Evolutionary conservation across 805 yeast species (phyloP), one percentile per base, ranked within the genome.

Genomic region (Teunomyces atbi): DNA sequence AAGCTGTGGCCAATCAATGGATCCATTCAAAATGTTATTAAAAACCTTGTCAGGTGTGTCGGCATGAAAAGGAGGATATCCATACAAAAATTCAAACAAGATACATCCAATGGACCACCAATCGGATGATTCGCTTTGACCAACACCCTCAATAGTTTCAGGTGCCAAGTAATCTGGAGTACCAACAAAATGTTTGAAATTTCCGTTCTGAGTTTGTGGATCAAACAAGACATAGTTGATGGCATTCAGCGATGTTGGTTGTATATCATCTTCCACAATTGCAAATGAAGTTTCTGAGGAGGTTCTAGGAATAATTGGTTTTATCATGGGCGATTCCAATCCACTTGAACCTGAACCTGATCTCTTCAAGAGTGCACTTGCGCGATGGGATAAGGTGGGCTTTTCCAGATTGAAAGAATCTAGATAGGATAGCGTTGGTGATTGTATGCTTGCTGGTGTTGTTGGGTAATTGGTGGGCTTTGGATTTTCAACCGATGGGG

Each of bases 21-120:
- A 74, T 3, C 92, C 83, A 15, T 66, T 73, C 45, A 90, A 69
- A 42, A 95, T 92, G 52, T 90, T 90, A 45, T 82, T 79, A 62
- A 94, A 94, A 0, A 94, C 96, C 48, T 74, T 70, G 35, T 85
- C 87, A 0, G 97, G 94, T 1, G 89, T 76, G 4, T 73, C 71
- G 1, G 86, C 96, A 62, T 88, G 94, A 64, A 94, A 94, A 2
- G 99, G 99, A 1, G 99, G 97, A 61, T 82, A 87, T 0, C 99
- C 99, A 62, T 85, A 87, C 34, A 89, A 60, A 60, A 94, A 85
- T 66, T 94, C 99, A 71, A 92, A 94, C 46, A 92, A 66, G 10
- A 94, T 89, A 64, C 98, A 92, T 0, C 99, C 99, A 28, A 92
- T 79, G 2, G 98, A 89, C 99, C 99, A 94, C 99, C 99, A 91